Percentiles rank a stretch among this genome's conserved stretches.
Evolutionary conservation across 768 basidiomycete genomes (phyloP).

Genomic region (Kwoniella pini): DNA sequence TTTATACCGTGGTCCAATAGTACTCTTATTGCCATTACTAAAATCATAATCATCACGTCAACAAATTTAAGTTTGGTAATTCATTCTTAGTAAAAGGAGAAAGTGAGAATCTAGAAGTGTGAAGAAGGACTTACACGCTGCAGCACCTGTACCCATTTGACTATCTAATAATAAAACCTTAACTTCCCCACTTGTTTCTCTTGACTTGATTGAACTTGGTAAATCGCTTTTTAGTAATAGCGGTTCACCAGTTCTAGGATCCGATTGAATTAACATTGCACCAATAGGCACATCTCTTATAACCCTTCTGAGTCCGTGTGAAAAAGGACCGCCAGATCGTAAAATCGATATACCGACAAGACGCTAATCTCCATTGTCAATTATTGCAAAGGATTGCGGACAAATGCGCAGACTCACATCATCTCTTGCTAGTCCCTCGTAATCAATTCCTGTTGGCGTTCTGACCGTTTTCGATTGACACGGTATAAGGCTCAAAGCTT

Average conservation of each 20-base stretch:
- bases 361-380: conserved; percentile 56
- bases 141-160: conserved; percentile 91
- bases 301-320: conserved; percentile 85
- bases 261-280: conserved; percentile 86
- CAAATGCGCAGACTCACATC: conserved; percentile 57
- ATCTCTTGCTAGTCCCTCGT: conserved; percentile 65
- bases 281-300: conserved; percentile 83
- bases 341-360: conserved; percentile 87
- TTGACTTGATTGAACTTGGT: conserved; percentile 69
- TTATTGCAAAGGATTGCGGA: background rate
- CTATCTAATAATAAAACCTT: conserved; percentile 89
- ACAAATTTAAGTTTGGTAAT: no score
- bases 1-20: conserved; percentile 88
- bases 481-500: conserved; percentile 79
- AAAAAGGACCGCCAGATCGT: conserved; percentile 88
- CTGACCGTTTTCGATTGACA: conserved; percentile 62
- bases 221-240: conserved; percentile 78
- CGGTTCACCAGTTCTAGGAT: conserved; percentile 80
- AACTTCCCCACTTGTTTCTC: conserved; percentile 66
- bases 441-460: conserved; percentile 67
- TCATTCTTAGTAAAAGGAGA: no score
- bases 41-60: background rate
- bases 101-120: no score
- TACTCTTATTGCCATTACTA: conserved; percentile 92
- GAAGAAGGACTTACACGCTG: conserved; percentile 40